These are phyloP conservation scores for Alternaria hordeiaustralica DNA, from an alignment of 2,329 filamentous ascomycete species.

Conservation along the genomic window DNA sequence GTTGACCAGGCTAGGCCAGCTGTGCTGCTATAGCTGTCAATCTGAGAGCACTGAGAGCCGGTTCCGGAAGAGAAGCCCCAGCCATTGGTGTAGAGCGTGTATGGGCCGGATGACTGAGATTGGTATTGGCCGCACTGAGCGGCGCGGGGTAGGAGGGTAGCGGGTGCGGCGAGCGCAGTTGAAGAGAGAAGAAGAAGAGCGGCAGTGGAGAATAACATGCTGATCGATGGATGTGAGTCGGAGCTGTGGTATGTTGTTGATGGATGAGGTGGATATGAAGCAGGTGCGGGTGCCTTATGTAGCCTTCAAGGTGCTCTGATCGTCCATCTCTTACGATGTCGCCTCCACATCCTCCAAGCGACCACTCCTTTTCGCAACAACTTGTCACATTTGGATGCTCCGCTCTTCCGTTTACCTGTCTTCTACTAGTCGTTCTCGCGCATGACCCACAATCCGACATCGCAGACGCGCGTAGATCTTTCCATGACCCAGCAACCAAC, in stretches of 20 bases:
- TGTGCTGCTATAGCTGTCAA: not conserved
- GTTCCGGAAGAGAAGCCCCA: not conserved
- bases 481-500: not conserved
- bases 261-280: not conserved
- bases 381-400: too few relatives aligned
- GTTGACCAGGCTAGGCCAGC: not conserved
- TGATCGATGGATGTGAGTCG: accelerated
- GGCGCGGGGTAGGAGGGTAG: not conserved
- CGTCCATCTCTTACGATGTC: not conserved
- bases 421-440: not conserved
- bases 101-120: not conserved
- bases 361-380: too few relatives aligned
- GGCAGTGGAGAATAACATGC: not conserved
- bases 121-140: not conserved
- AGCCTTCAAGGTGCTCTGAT: not conserved
- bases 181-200: not conserved
- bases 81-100: not conserved
- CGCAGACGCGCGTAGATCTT: not conserved
- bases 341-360: not conserved
- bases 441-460: not conserved
- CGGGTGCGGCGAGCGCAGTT: not conserved
- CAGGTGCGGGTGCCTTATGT: not conserved
- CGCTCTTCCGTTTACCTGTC: not conserved
- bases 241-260: not conserved
- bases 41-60: not conserved